Evolutionary conservation across 768 basidiomycete species (phyloP).

Genomic region (Pisolithus orientalis): DNA sequence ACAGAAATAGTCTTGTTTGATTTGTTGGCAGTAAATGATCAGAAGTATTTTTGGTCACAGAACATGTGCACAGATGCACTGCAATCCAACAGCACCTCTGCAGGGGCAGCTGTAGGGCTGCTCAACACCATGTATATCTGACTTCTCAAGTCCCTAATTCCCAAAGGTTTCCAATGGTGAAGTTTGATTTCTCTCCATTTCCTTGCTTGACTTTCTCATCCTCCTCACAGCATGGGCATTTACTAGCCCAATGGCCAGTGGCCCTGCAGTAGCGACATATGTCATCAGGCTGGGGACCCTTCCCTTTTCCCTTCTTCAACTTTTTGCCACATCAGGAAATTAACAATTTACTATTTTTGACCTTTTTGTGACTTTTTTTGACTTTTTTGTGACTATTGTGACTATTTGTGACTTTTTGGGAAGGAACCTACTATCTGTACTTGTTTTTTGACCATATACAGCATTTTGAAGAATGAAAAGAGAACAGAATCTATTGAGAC

Average conservation of each 20-base stretch:
- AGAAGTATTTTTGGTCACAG: constrained; percentile 19
- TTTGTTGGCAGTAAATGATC: background rate
- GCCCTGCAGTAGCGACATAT: background rate
- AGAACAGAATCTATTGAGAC: too few relatives aligned
- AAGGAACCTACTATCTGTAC: too few relatives aligned
- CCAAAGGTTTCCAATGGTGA: background rate
- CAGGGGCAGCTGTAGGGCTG: background rate
- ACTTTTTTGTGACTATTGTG: too few relatives aligned
- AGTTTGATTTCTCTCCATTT: background rate
- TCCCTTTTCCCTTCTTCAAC: background rate
- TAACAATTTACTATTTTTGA: too few relatives aligned
- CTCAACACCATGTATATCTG: background rate
- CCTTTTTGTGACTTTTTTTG: too few relatives aligned
- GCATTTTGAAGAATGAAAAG: too few relatives aligned
- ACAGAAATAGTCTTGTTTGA: constrained; percentile 8
- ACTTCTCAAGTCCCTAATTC: background rate
- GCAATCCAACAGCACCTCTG: background rate
- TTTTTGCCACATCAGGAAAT: too few relatives aligned
- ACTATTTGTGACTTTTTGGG: too few relatives aligned
- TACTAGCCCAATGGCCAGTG: constrained; percentile 13
- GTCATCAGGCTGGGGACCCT: background rate
- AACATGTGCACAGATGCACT: constrained; percentile 20
- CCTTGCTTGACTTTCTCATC: background rate
- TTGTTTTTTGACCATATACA: too few relatives aligned
- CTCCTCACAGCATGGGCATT: constrained; percentile 10